Conservation (phyloP, 2,329 filamentous ascomycete genomes). For the Verticillium isaacii region DNA sequence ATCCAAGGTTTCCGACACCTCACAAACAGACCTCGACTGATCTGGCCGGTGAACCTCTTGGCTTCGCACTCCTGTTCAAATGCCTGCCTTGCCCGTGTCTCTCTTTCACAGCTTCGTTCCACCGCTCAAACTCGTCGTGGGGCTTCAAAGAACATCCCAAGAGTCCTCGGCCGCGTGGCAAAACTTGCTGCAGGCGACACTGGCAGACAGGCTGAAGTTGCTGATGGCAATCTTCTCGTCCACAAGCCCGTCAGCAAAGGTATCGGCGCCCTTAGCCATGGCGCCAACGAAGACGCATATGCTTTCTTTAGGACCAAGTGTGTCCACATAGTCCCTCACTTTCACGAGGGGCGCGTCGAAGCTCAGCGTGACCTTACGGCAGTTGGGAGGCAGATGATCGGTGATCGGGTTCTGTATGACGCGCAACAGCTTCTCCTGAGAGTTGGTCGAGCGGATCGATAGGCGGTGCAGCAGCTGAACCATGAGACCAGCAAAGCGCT, state of each 20-base stretch:
- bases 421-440: slow-evolving; percentile 93
- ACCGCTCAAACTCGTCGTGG: slow-evolving; percentile 5
- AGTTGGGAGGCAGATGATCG: slow-evolving; percentile 93
- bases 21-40: not conserved
- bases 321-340: slow-evolving; percentile 82
- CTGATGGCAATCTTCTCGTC: slow-evolving; percentile 98
- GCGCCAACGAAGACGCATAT: slow-evolving; percentile 97
- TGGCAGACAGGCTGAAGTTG: slow-evolving; percentile 95
- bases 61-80: not conserved
- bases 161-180: slow-evolving; percentile 96
- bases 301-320: slow-evolving; percentile 76
- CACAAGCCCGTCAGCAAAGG: slow-evolving; percentile 90
- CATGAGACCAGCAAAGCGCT: slow-evolving; percentile 98
- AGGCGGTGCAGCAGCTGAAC: slow-evolving; percentile 94
- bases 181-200: slow-evolving; percentile 99
- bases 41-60: not conserved
- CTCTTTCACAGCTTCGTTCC: slow-evolving; percentile 9
- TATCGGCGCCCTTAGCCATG: slow-evolving; percentile 96
- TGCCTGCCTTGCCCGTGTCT: not conserved
- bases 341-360: slow-evolving; percentile 87
- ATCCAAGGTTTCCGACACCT: slow-evolving; percentile 27
- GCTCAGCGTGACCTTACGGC: slow-evolving; percentile 93
- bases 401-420: slow-evolving; percentile 98
- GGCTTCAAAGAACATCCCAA: slow-evolving; percentile 79
- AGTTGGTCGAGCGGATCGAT: slow-evolving; percentile 93